These are phyloP conservation scores for Didymella sp. DNA, from an alignment of 2,329 filamentous ascomycete genomes.

Conservation along the genomic window DNA sequence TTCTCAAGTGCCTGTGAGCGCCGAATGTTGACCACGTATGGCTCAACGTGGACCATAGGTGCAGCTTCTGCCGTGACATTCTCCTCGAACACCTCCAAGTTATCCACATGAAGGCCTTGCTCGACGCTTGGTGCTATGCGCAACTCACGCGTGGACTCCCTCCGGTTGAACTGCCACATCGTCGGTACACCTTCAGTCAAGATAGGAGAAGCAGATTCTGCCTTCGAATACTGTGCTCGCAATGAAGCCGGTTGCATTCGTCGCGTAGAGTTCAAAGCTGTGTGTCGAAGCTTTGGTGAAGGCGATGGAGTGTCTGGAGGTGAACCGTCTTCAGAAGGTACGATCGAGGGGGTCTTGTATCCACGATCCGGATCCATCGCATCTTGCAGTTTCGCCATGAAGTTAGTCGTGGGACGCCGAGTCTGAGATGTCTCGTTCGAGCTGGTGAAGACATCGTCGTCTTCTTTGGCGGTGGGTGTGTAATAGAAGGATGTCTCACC, in stretches of 20 bases:
- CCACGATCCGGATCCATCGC: neutral
- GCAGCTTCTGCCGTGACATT: neutral
- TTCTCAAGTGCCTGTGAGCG: neutral
- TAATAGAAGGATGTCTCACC: conserved; percentile 2
- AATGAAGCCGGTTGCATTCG: neutral
- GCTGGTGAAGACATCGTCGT: conserved; percentile 7
- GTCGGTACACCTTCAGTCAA: neutral
- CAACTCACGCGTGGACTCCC: neutral
- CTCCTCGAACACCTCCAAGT: conserved; percentile 6
- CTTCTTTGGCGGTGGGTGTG: neutral
- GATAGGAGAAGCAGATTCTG: neutral
- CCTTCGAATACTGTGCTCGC: conserved; percentile 1
- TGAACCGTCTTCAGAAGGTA: neutral
- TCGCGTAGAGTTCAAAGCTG: neutral
- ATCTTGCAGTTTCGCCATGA: neutral
- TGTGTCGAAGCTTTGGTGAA: conserved; percentile 11
- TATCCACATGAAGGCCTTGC: neutral
- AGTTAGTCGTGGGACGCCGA: neutral
- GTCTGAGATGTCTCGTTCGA: neutral
- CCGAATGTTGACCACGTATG: conserved; percentile 2
- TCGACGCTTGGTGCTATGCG: conserved; percentile 9
- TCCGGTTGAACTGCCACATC: neutral
- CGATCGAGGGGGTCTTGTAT: neutral
- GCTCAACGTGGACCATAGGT: conserved; percentile 3
- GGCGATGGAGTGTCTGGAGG: neutral